Conservation (phyloP, 31 red algal genomes). For the Bonnemaisonia californica region DNA sequence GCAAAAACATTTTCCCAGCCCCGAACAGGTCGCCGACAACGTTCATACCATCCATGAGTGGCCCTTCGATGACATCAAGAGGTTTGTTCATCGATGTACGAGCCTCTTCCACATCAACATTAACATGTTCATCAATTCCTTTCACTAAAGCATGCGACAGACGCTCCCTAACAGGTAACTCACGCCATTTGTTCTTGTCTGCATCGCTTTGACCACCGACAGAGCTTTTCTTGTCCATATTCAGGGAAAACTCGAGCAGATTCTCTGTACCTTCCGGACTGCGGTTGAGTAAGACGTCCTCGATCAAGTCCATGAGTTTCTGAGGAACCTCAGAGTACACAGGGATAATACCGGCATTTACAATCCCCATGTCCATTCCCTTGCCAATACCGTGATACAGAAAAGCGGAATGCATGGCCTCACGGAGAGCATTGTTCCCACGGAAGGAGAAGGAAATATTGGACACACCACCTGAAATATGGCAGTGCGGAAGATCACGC, state of each 20-base stretch:
- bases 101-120: conserved; percentile 78
- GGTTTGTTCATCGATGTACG: conserved; percentile 59
- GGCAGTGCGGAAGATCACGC: conserved; percentile 60
- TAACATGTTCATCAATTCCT: conserved; percentile 82
- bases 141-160: conserved; percentile 82
- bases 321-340: conserved; percentile 76
- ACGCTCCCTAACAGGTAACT: conserved; percentile 57
- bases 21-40: conserved; percentile 91
- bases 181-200: conserved; percentile 88
- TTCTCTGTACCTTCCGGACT: conserved; percentile 72
- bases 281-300: conserved; percentile 85
- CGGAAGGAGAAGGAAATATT: conserved; percentile 94
- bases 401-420: conserved; percentile 89
- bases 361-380: conserved; percentile 95
- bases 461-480: conserved; percentile 87
- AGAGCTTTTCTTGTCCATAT: conserved; percentile 83
- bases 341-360: conserved; percentile 89
- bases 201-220: conserved; percentile 49
- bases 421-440: conserved; percentile 80
- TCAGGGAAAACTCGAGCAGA: conserved; percentile 74
- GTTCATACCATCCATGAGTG: conserved; percentile 93
- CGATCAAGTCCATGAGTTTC: conserved; percentile 75
- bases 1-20: conserved; percentile 88
- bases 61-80: conserved; percentile 88
- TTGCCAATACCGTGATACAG: conserved; percentile 75